Evolutionary conservation across 805 yeast species (phyloP).

Genomic region (Candida boleticola): DNA sequence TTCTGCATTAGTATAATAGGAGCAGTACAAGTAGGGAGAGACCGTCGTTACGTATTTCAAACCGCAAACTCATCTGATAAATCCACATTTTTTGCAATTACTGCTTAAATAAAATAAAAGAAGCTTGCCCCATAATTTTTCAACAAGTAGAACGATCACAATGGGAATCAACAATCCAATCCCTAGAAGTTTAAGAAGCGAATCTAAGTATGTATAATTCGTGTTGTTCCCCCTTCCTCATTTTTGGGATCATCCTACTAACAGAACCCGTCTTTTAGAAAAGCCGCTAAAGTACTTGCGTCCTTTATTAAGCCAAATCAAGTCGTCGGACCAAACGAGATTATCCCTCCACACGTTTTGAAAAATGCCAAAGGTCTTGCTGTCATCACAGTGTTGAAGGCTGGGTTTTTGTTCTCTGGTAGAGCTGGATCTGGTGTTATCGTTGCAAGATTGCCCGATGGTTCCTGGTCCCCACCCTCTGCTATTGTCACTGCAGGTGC

Average conservation of each 20-base stretch:
- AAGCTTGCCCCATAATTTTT: no score
- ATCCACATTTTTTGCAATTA: constrained; percentile 5
- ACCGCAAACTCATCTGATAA: no score
- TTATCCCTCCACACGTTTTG: constrained; percentile 86
- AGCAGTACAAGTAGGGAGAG: no score
- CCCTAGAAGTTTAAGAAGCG: constrained; percentile 85
- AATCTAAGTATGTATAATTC: constrained; percentile 67
- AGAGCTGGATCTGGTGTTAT: constrained; percentile 97
- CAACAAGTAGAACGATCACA: no score
- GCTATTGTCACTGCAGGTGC: constrained; percentile 97
- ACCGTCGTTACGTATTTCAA: no score
- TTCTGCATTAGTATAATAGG: no score
- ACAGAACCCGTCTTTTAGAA: no score
- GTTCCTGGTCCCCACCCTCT: constrained; percentile 96
- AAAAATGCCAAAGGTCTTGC: constrained; percentile 93
- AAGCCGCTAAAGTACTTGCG: constrained; percentile 89
- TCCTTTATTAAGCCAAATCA: constrained; percentile 95
- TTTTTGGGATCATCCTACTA: no score
- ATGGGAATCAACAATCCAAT: constrained; percentile 85
- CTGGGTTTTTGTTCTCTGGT: constrained; percentile 94
- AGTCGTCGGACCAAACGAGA: constrained; percentile 78
- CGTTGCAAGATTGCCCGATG: constrained; percentile 91
- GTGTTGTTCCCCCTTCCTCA: no score
- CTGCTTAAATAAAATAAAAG: no score
- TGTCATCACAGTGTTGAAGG: constrained; percentile 88